These are phyloP conservation scores for Jasminum sambac DNA, from an alignment of 257 asterid species.

Conservation along the genomic window DNA sequence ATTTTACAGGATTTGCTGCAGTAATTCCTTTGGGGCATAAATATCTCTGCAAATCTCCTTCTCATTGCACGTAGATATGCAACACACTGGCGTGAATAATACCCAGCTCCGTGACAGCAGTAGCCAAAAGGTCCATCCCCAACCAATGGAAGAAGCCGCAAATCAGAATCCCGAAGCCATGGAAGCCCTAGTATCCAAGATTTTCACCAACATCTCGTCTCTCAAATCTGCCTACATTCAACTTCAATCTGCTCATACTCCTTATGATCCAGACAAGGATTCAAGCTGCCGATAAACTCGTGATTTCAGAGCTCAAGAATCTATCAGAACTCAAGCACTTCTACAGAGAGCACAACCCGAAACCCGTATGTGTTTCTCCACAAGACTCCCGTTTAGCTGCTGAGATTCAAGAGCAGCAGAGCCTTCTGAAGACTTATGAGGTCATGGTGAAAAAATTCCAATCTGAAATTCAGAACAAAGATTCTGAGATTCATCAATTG, in stretches of 20 bases:
- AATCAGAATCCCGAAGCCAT: constrained; percentile 91
- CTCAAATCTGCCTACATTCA: constrained; percentile 93
- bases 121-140: constrained; percentile 98
- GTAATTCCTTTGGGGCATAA: constrained; percentile 30
- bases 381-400: constrained; percentile 98
- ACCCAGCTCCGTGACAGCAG: constrained; percentile 93
- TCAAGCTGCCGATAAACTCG: constrained; percentile 96
- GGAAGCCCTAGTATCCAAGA: constrained; percentile 80
- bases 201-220: constrained; percentile 82
- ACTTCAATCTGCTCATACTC: constrained; percentile 94
- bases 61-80: constrained; percentile 79
- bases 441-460: constrained; percentile 98
- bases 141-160: constrained; percentile 92
- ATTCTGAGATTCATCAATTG: constrained; percentile 75
- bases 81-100: constrained; percentile 83
- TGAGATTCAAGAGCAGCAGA: constrained; percentile 98
- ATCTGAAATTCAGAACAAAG: constrained; percentile 98
- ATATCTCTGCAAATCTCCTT: constrained; percentile 32
- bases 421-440: constrained; percentile 86
- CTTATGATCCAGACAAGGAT: constrained; percentile 94
- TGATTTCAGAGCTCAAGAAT: constrained; percentile 85
- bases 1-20: constrained; percentile 33
- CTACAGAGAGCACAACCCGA: constrained; percentile 94
- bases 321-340: constrained; percentile 95
- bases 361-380: constrained; percentile 85